Evolutionary conservation across 129 eudicot genomes (phyloP).

Genomic region (Centrapalus pauciflorus): DNA sequence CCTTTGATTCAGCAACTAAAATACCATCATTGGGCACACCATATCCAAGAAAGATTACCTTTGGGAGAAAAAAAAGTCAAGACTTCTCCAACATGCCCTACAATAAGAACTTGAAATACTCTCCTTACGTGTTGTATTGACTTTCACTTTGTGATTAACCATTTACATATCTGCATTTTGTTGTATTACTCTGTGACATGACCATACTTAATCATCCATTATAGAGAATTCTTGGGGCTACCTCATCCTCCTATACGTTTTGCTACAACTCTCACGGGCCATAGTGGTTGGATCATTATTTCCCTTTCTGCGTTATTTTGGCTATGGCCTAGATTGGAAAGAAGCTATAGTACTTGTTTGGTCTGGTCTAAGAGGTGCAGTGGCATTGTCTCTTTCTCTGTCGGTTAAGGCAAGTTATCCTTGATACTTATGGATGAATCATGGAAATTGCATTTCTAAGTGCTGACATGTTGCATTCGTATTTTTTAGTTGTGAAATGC

Average conservation of each 20-base stretch:
- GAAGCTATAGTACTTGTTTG: conserved; percentile 80
- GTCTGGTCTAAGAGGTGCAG: conserved; percentile 97
- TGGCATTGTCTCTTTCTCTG: conserved; percentile 82
- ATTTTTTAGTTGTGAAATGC: neutral
- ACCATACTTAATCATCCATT: conserved; percentile 6
- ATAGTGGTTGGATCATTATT: conserved; percentile 67
- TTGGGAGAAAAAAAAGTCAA: too few species aligned
- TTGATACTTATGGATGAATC: neutral
- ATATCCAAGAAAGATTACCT: too few species aligned
- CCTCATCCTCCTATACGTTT: conserved; percentile 68
- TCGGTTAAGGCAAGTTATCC: conserved; percentile 74
- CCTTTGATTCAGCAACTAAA: too few species aligned
- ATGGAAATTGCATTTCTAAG: neutral
- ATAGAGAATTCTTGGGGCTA: conserved; percentile 90
- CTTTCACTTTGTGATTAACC: neutral
- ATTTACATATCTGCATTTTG: neutral
- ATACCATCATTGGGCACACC: too few species aligned
- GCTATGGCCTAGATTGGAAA: conserved; percentile 95
- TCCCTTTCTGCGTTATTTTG: conserved; percentile 69
- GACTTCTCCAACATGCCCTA: too few species aligned
- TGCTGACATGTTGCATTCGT: neutral
- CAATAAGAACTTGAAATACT: too few species aligned
- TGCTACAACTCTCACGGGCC: conserved; percentile 64
- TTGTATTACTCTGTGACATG: neutral
- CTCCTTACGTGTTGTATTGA: too few species aligned